Base-by-base conservation (phyloP, 140 eudicot species). In the Stevia rebaudiana region DNA sequence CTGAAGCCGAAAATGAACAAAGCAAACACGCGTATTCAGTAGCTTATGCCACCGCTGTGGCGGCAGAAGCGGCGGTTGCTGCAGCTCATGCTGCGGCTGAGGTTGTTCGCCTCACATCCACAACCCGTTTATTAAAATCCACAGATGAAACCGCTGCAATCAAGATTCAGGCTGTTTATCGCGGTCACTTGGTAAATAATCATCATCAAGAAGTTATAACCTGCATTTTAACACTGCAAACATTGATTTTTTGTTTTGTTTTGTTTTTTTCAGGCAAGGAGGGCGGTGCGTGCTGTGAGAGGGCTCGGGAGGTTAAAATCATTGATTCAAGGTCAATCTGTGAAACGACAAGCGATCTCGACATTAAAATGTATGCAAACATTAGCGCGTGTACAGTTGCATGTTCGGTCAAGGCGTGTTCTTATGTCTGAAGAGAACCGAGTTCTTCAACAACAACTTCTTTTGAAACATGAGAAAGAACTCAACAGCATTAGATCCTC, bases 81-180 rank as follows among this genome's bases (percentile, higher is more conserved):
- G 94, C 94, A 0, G 86, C 86, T 43, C 82, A 87, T 21, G 94
- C 94, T 4, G 96, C 96, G 9, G 94, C 94, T 3, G 88, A 80
- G 82, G 87, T 85, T 55, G 96, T 88, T 40, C 90, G 90, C 24
- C 72, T 88, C 43, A 76, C 90, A 33, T 17, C 82, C 52, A 78
- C 77, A 0, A 25, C 84, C 41, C 77, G 69, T 17, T 52, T 55
- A 39, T 30, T 24, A 2, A 84, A 78, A 60, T 54, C 96, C 0
- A 80, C 68, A 1, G 94, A 88, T 70, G 96, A 88, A 57, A 64
- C 78, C 11, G 88, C 94, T 12, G 90, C 88, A 17, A 71, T 80
- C 47, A 88, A 59, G 80, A 88, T 88, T 35, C 96, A 88, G 23
- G 63, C 96, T 3, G 86, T 82, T 51, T 88, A 80, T 61, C 90